These are phyloP conservation scores for Blepharisma japonicum DNA, from an alignment of 73 alveolate genomes.

Conservation along the genomic window DNA sequence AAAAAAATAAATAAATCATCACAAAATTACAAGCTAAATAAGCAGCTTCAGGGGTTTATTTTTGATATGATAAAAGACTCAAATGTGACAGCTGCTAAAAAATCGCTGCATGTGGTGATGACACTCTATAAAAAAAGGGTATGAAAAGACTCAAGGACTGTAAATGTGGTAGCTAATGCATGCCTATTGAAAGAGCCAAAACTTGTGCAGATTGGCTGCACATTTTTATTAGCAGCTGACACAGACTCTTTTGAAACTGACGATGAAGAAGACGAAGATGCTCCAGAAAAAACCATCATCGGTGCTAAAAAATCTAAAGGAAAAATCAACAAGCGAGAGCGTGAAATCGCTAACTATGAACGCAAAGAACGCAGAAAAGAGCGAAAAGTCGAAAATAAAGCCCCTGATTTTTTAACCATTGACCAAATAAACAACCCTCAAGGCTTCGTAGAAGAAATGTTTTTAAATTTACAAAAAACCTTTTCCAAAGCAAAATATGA, in stretches of 20 bases:
- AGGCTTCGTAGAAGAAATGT: constrained; percentile 73
- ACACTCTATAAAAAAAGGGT: constrained; percentile 76
- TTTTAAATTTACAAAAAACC: constrained; percentile 46
- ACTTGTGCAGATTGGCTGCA: constrained; percentile 67
- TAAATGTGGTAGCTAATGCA: constrained; percentile 77
- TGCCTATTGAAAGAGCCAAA: constrained; percentile 71
- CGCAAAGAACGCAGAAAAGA: constrained; percentile 70
- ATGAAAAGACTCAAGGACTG: constrained; percentile 88
- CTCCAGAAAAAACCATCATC: constrained; percentile 52
- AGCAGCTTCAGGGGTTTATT: constrained; percentile 76
- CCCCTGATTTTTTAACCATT: constrained; percentile 79
- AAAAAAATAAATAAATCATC: constrained; percentile 65
- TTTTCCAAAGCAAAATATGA: constrained; percentile 66
- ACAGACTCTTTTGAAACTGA: constrained; percentile 57
- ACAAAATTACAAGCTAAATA: constrained; percentile 57
- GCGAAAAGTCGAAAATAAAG: constrained; percentile 37
- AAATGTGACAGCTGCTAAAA: constrained; percentile 78
- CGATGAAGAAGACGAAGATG: constrained; percentile 66
- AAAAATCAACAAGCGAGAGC: constrained; percentile 53
- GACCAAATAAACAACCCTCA: constrained; percentile 77
- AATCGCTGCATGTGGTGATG: constrained; percentile 67
- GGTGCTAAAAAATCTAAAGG: constrained; percentile 72
- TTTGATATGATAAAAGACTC: constrained; percentile 81
- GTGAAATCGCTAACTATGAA: constrained; percentile 58
- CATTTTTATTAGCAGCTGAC: constrained; percentile 63